Base-by-base conservation (phyloP, 2,329 filamentous ascomycete species). In the Periconia macrospinosa region DNA sequence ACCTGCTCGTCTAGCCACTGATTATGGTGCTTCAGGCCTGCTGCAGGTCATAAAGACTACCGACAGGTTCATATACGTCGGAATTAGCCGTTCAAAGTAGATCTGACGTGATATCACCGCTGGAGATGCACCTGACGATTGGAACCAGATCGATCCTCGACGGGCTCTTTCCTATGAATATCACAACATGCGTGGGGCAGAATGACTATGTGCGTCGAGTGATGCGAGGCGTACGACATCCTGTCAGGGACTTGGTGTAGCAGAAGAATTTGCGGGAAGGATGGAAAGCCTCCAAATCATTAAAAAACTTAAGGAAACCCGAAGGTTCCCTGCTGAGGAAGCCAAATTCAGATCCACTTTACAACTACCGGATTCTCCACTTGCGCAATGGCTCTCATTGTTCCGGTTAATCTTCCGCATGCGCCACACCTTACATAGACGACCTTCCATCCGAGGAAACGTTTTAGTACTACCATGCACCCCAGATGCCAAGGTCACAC, bases 341-440 rank as follows among this genome's bases (percentile, higher is more conserved):
- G 23, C 3, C 8, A 27, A 27, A 37, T 37, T 37, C 11, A 37
- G 11, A 37, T 37, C 33, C 8, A 37, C 30, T 58, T 57, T 41
- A 52, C 55, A 62, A 60, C 58, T 62, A 62, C 60, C 60, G 57
- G 57, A 20, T 27, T n/a, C 33, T 37, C 19, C 41, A 17, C 41
- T 41, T 30, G 46, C 35, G 30, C 35, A 40, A 18, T 45, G 41
- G 30, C 48, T 47, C 57, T 52, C 56, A 60, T 53, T 58, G 50
- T 35, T 13, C 60, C 60, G 60, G 60, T 46, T 62, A 58, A 62
- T 58, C 27, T 42, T 57, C 53, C 55, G 54, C 56, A 53, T 49
- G 46, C 30, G 35, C 49, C 48, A 55, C 35, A 46, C 45, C 50
- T 45, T 50, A 46, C 50, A 45, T 42, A 14, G 9, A 37, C 33